Percentiles rank a stretch among this genome's conserved stretches.
phyloP scores from a whole-genome alignment of 2,329 filamentous ascomycete genomes.

The Colletotrichum filicis region DNA sequence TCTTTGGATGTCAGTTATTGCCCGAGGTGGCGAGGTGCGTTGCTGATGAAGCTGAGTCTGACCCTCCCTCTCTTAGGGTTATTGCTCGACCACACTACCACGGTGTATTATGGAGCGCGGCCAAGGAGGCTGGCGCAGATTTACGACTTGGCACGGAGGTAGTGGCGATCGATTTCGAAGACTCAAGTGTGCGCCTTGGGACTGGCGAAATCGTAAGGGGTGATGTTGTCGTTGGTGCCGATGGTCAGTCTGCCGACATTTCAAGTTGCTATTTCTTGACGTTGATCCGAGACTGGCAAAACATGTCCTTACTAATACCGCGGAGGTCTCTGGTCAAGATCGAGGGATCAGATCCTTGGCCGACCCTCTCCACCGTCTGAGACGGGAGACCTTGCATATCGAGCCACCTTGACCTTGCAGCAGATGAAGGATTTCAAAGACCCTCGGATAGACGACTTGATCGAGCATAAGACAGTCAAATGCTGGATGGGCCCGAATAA shows the following conservation, averaged over 20 bases:
- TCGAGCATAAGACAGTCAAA: conserved; percentile 9
- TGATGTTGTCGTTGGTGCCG: conserved; percentile 17
- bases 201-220: conserved; percentile 9
- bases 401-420: background rate
- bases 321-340: conserved; percentile 13
- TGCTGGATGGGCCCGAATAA: conserved; percentile 15
- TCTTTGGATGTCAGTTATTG: background rate
- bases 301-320: background rate
- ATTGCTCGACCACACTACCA: conserved; percentile 20
- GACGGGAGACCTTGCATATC: conserved; percentile 14
- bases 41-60: background rate
- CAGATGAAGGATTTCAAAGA: conserved; percentile 16
- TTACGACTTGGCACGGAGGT: conserved; percentile 8
- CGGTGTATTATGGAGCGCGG: conserved; percentile 12
- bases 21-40: too few relatives aligned
- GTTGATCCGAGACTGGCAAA: too few relatives aligned
- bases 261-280: background rate
- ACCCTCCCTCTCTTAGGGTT: background rate
- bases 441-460: conserved; percentile 3
- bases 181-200: background rate
- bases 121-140: background rate
- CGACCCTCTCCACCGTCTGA: background rate
- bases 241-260: conserved; percentile 7
- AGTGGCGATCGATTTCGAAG: conserved; percentile 18
- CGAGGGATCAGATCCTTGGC: conserved; percentile 17